phyloP scores from a whole-genome alignment of 768 basidiomycete species.

The Aureoboletus auriporus region DNA sequence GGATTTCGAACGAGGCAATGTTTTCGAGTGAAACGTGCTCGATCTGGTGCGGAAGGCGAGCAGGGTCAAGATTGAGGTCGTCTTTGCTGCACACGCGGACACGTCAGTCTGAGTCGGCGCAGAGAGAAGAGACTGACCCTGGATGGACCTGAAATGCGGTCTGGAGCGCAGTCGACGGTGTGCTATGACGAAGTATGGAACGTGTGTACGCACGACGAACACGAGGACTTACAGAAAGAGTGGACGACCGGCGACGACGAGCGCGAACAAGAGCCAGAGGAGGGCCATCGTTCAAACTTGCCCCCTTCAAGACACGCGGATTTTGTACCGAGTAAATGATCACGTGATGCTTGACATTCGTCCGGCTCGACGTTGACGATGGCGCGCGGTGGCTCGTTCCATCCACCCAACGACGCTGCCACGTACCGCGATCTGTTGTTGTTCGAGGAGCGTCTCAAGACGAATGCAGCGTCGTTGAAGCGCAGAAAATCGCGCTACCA shows the following conservation, averaged over 20 bases:
- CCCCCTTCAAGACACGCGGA: too few species aligned
- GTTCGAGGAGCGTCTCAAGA: constrained; percentile 96
- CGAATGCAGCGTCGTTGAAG: constrained; percentile 79
- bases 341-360: constrained; percentile 21
- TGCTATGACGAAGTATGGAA: too few species aligned
- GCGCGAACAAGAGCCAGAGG: constrained; percentile 29
- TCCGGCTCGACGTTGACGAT: neutral
- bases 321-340: constrained; percentile 12
- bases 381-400: constrained; percentile 27
- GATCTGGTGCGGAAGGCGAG: constrained; percentile 7
- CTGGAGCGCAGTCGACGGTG: constrained; percentile 25
- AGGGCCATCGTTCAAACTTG: too few species aligned
- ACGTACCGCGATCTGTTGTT: constrained; percentile 86
- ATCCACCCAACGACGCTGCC: constrained; percentile 68
- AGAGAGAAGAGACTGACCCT: constrained; percentile 29
- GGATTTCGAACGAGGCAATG: too few species aligned
- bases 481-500: constrained; percentile 80
- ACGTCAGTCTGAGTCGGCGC: too few species aligned
- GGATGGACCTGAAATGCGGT: constrained; percentile 33
- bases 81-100: constrained; percentile 9
- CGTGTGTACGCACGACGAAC: too few species aligned
- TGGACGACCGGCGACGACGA: constrained; percentile 38
- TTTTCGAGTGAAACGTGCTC: too few species aligned
- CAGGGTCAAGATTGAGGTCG: constrained; percentile 13
- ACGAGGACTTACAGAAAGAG: too few species aligned